A percentile compares a stretch with the other conserved stretches of the same genome.
These are phyloP conservation scores for Thermothielavioides terrestris DNA, from an alignment of 495 filamentous ascomycete species.

Conservation along the genomic window DNA sequence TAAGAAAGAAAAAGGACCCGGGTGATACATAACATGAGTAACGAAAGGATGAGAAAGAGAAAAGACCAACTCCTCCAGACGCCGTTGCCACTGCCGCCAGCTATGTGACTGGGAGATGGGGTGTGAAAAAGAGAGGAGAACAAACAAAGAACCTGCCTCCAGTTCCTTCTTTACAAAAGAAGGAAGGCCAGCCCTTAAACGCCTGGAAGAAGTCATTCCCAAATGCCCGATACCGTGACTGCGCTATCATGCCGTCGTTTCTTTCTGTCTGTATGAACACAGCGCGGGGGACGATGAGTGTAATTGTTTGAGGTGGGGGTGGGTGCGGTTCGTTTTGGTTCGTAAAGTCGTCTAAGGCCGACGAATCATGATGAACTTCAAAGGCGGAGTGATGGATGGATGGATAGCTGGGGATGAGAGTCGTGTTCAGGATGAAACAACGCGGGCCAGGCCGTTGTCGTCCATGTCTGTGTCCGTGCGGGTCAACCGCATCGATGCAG, in stretches of 20 bases:
- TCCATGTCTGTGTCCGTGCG: no score
- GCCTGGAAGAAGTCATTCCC: background rate
- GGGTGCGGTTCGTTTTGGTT: background rate
- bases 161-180: background rate
- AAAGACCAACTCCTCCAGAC: background rate
- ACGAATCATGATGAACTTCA: background rate
- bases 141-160: background rate
- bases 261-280: background rate
- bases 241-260: background rate
- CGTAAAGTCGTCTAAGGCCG: background rate
- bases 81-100: no score
- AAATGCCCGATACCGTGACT: background rate
- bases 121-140: background rate
- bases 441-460: no score
- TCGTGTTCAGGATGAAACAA: no score
- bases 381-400: background rate
- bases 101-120: background rate
- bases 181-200: background rate
- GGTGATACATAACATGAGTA: no score
- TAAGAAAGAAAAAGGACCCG: background rate
- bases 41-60: constrained; percentile 1
- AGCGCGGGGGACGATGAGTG: background rate
- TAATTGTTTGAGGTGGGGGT: no score
- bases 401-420: no score
- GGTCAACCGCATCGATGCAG: no score